Percentiles rank a stretch among this genome's conserved stretches.
phyloP scores from a whole-genome alignment of 306 rosid species.

The Luffa aegyptiaca region DNA sequence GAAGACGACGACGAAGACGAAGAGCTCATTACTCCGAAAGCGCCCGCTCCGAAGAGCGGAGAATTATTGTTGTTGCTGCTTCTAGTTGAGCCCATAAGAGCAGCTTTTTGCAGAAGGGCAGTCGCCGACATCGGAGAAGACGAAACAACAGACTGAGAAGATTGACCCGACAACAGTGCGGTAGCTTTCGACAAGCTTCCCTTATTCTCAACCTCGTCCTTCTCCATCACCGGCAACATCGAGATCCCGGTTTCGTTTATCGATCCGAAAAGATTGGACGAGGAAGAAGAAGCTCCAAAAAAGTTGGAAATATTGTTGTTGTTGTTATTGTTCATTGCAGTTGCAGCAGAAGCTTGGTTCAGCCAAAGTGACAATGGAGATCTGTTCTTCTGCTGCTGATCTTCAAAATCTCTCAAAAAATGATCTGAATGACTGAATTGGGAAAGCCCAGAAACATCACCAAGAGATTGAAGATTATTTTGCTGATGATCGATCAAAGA shows the following conservation, averaged over 20 bases:
- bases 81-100: slow-evolving; percentile 37
- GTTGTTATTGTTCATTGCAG: slow-evolving; percentile 16
- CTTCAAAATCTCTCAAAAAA: slow-evolving; percentile 26
- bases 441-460: slow-evolving; percentile 24
- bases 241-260: slow-evolving; percentile 7
- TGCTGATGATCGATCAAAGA: slow-evolving; percentile 23
- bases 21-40: slow-evolving; percentile 43
- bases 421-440: slow-evolving; percentile 18
- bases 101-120: slow-evolving; percentile 39
- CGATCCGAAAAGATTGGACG: slow-evolving; percentile 32
- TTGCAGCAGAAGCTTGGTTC: slow-evolving; percentile 38
- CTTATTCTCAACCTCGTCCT: slow-evolving; percentile 25
- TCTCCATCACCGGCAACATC: slow-evolving; percentile 17
- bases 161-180: neutral
- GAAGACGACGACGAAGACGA: slow-evolving; percentile 34
- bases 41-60: slow-evolving; percentile 31
- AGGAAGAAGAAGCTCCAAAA: slow-evolving; percentile 26
- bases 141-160: slow-evolving; percentile 20
- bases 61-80: slow-evolving; percentile 17
- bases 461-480: slow-evolving; percentile 14
- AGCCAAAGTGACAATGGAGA: slow-evolving; percentile 55
- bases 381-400: slow-evolving; percentile 51
- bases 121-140: slow-evolving; percentile 57
- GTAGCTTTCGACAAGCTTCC: slow-evolving; percentile 10
- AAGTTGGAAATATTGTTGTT: slow-evolving; percentile 10